Percentiles rank a stretch among this genome's conserved stretches.
Conservation (phyloP, 2,329 filamentous ascomycete genomes). For the Calonectria fujianensis region DNA sequence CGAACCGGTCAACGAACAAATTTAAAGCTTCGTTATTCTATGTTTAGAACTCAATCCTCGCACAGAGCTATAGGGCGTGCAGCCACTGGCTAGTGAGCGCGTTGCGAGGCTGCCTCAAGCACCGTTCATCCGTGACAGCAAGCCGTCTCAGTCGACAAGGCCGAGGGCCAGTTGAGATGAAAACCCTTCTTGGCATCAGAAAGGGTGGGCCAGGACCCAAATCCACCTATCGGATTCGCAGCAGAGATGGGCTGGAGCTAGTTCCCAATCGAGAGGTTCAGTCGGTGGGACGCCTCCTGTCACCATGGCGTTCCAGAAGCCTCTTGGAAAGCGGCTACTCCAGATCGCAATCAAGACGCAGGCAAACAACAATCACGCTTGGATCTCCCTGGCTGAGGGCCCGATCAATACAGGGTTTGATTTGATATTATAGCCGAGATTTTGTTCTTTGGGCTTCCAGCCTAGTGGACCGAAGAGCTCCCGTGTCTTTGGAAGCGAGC, state of each 20-base stretch:
- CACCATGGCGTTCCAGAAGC: constrained; percentile 52
- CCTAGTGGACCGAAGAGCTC: constrained; percentile 6
- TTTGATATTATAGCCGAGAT: constrained; percentile 21
- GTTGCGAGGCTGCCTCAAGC: constrained; percentile 31
- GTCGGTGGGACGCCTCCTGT: constrained; percentile 41
- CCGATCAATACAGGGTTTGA: constrained; percentile 26
- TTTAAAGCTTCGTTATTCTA: constrained; percentile 25
- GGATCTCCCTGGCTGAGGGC: constrained; percentile 11
- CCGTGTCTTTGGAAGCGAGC: neutral
- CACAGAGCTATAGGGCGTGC: neutral
- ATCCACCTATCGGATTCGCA: constrained; percentile 54
- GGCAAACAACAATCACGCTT: constrained; percentile 28
- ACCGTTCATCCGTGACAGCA: constrained; percentile 36
- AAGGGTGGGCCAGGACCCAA: constrained; percentile 45
- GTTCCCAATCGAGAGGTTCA: constrained; percentile 43
- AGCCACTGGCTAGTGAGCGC: constrained; percentile 11
- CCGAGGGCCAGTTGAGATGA: constrained; percentile 48
- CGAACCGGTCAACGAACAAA: constrained; percentile 14
- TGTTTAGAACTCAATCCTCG: constrained; percentile 26
- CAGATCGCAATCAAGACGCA: constrained; percentile 43
- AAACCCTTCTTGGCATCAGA: constrained; percentile 51
- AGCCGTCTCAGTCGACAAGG: constrained; percentile 36
- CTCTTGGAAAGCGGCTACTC: constrained; percentile 48
- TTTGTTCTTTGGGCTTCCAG: constrained; percentile 1
- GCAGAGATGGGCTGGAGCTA: constrained; percentile 30